Evolutionary conservation across 2,329 filamentous ascomycete species (phyloP).

Genomic region (Penicillium hesseltinei): DNA sequence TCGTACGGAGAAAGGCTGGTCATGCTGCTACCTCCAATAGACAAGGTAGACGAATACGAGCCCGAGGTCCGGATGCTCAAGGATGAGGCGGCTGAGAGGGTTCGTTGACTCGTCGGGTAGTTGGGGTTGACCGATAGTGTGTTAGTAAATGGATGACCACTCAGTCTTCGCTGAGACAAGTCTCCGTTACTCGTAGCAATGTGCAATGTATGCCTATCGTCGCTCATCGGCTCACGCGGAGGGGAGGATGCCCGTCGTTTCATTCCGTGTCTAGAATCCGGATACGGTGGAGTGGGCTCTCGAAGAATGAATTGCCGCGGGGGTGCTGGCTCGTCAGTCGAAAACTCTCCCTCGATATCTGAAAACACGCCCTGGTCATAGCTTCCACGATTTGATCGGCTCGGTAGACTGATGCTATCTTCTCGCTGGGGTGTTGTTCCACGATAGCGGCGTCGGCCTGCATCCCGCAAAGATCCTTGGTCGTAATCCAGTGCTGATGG

Average conservation of each 20-base stretch:
- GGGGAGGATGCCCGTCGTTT: slow-evolving; percentile 66
- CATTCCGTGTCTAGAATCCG: slow-evolving; percentile 53
- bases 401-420: slow-evolving; percentile 50
- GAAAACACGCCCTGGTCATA: slow-evolving; percentile 61
- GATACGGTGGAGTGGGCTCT: slow-evolving; percentile 40
- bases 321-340: slow-evolving; percentile 38
- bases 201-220: slow-evolving; percentile 37
- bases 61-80: slow-evolving; percentile 56
- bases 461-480: slow-evolving; percentile 34
- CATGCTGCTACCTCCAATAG: slow-evolving; percentile 60
- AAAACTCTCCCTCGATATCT: slow-evolving; percentile 45
- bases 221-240: slow-evolving; percentile 51
- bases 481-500: slow-evolving; percentile 44
- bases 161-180: slow-evolving; percentile 54
- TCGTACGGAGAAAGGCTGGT: slow-evolving; percentile 64
- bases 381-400: slow-evolving; percentile 58
- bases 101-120: slow-evolving; percentile 58
- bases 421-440: slow-evolving; percentile 50
- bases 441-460: slow-evolving; percentile 47
- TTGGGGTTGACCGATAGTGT: slow-evolving; percentile 54
- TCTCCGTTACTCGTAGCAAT: slow-evolving; percentile 47
- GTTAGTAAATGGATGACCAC: slow-evolving; percentile 54
- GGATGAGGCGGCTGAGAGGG: slow-evolving; percentile 65
- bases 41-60: slow-evolving; percentile 64
- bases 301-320: slow-evolving; percentile 39